Percentiles rank a stretch among this genome's conserved stretches.
Conservation (phyloP, 352 stramenopile genomes). For the Phytophthora megakarya region DNA sequence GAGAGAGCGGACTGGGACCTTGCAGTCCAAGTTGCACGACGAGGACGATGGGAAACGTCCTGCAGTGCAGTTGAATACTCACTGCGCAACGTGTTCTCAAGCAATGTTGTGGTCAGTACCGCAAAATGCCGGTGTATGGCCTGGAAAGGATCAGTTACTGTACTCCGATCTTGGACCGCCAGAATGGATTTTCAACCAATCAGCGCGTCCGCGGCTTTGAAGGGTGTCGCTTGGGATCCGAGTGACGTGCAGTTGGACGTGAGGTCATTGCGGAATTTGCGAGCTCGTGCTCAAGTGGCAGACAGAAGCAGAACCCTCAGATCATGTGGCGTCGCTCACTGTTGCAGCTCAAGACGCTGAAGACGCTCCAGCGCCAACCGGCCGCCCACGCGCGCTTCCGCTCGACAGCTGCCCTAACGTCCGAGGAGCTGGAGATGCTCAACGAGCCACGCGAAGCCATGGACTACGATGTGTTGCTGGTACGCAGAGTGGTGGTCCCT, state of each 20-base stretch:
- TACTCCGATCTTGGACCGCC: slow-evolving; percentile 17
- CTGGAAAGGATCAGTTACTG: slow-evolving; percentile 10
- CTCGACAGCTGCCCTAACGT: slow-evolving; percentile 43
- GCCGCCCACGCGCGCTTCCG: slow-evolving; percentile 37
- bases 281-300: slow-evolving; percentile 30
- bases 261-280: slow-evolving; percentile 35
- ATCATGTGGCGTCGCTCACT: slow-evolving; percentile 52
- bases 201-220: slow-evolving; percentile 12
- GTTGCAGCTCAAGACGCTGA: slow-evolving; percentile 22
- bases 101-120: no score
- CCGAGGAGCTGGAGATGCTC: slow-evolving; percentile 73
- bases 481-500: slow-evolving; percentile 53
- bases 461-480: slow-evolving; percentile 99
- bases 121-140: slow-evolving; percentile 16
- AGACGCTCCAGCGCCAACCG: slow-evolving; percentile 22
- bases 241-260: slow-evolving; percentile 32
- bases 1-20: slow-evolving; percentile 25
- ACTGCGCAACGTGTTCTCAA: no score
- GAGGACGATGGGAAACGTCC: slow-evolving; percentile 32
- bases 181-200: slow-evolving; percentile 30
- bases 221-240: slow-evolving; percentile 15
- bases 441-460: slow-evolving; percentile 90
- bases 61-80: slow-evolving; percentile 29
- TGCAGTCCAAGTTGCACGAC: no score
- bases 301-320: slow-evolving; percentile 15